A percentile compares a stretch with the other conserved stretches of the same genome.
phyloP scores from a whole-genome alignment of 2,329 filamentous ascomycete species.

The Monosporascus sp. region DNA sequence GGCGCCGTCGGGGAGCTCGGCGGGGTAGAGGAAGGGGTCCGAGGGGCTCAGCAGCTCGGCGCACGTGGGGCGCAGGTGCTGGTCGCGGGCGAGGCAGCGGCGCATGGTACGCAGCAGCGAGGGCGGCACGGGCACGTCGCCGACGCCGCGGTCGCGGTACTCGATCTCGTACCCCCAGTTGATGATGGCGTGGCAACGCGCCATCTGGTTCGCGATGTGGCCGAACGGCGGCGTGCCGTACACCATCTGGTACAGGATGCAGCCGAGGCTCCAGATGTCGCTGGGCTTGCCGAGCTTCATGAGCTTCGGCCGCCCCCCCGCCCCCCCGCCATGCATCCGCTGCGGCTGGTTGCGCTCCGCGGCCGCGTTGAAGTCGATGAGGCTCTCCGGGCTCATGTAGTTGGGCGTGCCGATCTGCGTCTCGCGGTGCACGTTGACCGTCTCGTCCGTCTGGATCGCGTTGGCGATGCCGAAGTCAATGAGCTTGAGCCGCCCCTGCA shows the following conservation, averaged over 20 bases:
- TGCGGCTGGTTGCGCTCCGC: neutral
- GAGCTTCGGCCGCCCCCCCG: conserved; percentile 55
- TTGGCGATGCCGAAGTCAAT: conserved; percentile 99
- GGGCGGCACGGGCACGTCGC: conserved; percentile 54
- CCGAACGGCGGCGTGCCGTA: conserved; percentile 96
- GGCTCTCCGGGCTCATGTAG: conserved; percentile 95
- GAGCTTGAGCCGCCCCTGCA: conserved; percentile 83
- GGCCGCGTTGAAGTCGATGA: conserved; percentile 72
- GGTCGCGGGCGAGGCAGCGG: conserved; percentile 57
- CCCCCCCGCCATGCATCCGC: conserved; percentile 15
- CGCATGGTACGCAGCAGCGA: conserved; percentile 57
- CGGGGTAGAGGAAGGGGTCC: conserved; percentile 61
- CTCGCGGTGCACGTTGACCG: conserved; percentile 94
- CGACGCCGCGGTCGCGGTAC: conserved; percentile 64
- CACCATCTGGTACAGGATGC: conserved; percentile 96
- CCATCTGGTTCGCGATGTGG: conserved; percentile 82
- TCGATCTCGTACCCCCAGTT: conserved; percentile 70
- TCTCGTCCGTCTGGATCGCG: conserved; percentile 91
- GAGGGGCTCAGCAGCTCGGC: conserved; percentile 52
- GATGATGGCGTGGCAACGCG: conserved; percentile 80
- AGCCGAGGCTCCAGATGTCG: conserved; percentile 93
- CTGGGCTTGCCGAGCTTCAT: conserved; percentile 96
- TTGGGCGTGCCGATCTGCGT: conserved; percentile 94
- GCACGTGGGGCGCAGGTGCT: conserved; percentile 57
- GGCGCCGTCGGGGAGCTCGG: conserved; percentile 47